Evolutionary conservation across 2,329 filamentous ascomycete species (phyloP).

Genomic region (Fusarium sulawesiense): DNA sequence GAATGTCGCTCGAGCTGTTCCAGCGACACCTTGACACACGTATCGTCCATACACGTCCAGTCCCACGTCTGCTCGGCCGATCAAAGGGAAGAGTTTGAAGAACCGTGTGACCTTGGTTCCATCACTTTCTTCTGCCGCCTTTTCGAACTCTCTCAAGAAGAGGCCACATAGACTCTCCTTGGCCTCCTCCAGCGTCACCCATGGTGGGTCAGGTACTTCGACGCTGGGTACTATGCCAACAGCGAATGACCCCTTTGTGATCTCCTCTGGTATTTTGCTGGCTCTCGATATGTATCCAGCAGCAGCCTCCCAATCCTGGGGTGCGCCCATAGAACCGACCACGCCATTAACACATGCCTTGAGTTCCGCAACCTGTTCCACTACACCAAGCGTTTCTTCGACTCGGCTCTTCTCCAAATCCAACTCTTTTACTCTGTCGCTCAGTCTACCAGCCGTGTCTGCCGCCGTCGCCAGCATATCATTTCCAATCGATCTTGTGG

Average conservation of each 20-base stretch:
- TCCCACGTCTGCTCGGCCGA: conserved; percentile 87
- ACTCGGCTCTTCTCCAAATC: conserved; percentile 93
- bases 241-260: conserved; percentile 87
- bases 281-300: conserved; percentile 89
- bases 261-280: conserved; percentile 80
- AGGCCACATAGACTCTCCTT: conserved; percentile 90
- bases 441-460: conserved; percentile 85
- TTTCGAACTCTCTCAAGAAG: conserved; percentile 95
- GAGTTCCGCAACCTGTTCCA: conserved; percentile 95
- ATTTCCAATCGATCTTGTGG: conserved; percentile 85
- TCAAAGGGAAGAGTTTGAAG: conserved; percentile 97
- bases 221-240: conserved; percentile 93
- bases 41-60: conserved; percentile 96
- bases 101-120: conserved; percentile 92
- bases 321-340: conserved; percentile 94
- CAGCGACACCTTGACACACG: conserved; percentile 93
- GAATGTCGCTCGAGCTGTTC: conserved; percentile 82
- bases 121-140: conserved; percentile 86
- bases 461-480: conserved; percentile 90
- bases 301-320: conserved; percentile 98
- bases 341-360: conserved; percentile 97
- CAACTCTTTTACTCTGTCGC: conserved; percentile 84
- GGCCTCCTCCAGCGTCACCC: conserved; percentile 85
- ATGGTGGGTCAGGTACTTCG: conserved; percentile 92
- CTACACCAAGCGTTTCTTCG: conserved; percentile 88